These are phyloP conservation scores for Arthrinium phaeospermum DNA, from an alignment of 2,329 filamentous ascomycete species.

Conservation along the genomic window DNA sequence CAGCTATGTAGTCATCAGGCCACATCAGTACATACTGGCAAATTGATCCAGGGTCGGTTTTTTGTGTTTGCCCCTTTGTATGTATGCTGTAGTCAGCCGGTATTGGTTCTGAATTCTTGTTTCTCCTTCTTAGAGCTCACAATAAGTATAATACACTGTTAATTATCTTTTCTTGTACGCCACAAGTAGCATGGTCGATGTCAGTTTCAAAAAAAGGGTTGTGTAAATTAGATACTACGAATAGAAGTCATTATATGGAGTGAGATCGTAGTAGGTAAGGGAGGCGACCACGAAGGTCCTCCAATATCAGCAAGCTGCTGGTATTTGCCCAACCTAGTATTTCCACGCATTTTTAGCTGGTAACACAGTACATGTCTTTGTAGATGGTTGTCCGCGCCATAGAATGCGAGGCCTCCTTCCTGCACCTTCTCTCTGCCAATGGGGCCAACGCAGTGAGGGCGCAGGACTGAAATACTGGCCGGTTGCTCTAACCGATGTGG, in stretches of 20 bases:
- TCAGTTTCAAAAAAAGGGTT: neutral
- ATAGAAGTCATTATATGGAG: neutral
- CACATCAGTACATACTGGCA: neutral
- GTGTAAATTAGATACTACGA: neutral
- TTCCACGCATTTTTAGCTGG: neutral
- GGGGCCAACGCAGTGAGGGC: neutral
- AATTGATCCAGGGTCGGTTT: neutral
- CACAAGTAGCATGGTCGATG: neutral
- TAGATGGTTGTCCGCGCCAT: neutral
- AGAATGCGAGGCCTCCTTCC: neutral
- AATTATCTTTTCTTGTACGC: too few species aligned
- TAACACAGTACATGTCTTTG: neutral
- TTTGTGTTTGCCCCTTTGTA: too few species aligned
- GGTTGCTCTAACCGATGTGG: neutral
- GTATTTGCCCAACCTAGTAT: neutral
- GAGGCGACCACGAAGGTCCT: neutral
- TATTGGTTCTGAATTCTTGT: too few species aligned
- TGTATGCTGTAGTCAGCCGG: too few species aligned
- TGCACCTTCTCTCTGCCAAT: neutral
- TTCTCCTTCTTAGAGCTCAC: too few species aligned
- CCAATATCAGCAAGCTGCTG: neutral
- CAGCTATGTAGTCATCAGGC: too few species aligned
- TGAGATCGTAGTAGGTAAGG: neutral
- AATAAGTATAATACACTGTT: too few species aligned
- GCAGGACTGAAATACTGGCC: neutral